Evolutionary conservation across 805 yeast genomes (phyloP).

Genomic region (Teunomyces pallodes): DNA sequence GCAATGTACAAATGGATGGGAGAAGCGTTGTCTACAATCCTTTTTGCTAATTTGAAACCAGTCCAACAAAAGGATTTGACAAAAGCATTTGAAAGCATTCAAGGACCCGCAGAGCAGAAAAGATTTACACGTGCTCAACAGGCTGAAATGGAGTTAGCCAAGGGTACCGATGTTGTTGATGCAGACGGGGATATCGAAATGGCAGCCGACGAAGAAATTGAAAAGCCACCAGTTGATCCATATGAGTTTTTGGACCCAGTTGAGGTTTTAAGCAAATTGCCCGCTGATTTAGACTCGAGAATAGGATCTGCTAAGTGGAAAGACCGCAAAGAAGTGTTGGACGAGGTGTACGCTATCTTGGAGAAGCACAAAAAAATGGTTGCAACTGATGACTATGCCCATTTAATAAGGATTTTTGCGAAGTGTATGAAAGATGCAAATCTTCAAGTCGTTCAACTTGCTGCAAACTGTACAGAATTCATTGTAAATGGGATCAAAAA

Average conservation of each 20-base stretch:
- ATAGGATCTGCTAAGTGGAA: conserved; percentile 78
- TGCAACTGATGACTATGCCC: conserved; percentile 62
- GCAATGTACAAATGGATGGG: conserved; percentile 77
- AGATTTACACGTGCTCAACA: conserved; percentile 57
- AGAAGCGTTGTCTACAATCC: conserved; percentile 50
- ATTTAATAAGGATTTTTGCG: conserved; percentile 60
- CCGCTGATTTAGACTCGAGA: conserved; percentile 55
- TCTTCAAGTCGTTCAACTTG: conserved; percentile 76
- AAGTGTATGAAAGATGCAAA: conserved; percentile 85
- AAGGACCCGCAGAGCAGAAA: conserved; percentile 47
- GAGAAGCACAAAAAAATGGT: conserved; percentile 54
- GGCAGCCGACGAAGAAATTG: conserved; percentile 22
- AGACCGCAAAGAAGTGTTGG: conserved; percentile 83
- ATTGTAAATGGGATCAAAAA: conserved; percentile 66
- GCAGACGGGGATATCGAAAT: conserved; percentile 24
- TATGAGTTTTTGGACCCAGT: conserved; percentile 70
- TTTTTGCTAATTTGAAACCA: conserved; percentile 77
- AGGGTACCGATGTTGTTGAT: not conserved
- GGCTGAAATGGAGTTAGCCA: conserved; percentile 22
- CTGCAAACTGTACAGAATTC: conserved; percentile 62
- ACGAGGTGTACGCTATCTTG: conserved; percentile 51
- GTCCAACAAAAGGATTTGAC: conserved; percentile 85
- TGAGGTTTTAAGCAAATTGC: conserved; percentile 63
- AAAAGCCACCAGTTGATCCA: conserved; percentile 48
- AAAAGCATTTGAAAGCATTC: conserved; percentile 58